phyloP scores from a whole-genome alignment of 2,329 filamentous ascomycete genomes.

The Aureobasidium vineae region DNA sequence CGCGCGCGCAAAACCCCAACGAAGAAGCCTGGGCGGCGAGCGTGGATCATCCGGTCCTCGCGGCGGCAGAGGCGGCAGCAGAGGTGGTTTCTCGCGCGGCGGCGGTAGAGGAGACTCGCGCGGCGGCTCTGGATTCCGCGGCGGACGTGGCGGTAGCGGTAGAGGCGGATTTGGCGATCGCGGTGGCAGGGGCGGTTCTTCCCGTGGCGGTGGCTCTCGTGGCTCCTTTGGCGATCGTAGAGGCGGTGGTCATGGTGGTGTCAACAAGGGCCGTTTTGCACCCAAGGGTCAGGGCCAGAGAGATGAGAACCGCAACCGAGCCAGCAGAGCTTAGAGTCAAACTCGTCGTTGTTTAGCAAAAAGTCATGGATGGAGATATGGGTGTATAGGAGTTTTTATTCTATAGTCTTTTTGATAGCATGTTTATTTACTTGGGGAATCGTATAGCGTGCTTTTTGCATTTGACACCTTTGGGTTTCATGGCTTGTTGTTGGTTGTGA shows the following conservation, averaged over 20 bases:
- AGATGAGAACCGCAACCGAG: conserved; percentile 12
- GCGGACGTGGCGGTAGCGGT: conserved; percentile 2
- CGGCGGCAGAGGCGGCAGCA: conserved; percentile 10
- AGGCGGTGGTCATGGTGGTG: conserved; percentile 17
- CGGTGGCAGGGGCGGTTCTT: neutral
- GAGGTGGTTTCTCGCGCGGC: neutral
- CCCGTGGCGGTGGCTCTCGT: neutral
- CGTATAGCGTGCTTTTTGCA: neutral
- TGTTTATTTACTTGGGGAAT: neutral
- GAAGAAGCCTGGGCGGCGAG: conserved; percentile 41
- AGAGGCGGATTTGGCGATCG: neutral
- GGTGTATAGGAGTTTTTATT: neutral
- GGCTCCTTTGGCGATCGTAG: conserved; percentile 8
- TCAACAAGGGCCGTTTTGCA: conserved; percentile 10
- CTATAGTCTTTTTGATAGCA: neutral
- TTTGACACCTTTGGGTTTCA: neutral
- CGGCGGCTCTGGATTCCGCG: conserved; percentile 17
- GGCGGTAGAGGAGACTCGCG: neutral
- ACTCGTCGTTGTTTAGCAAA: neutral
- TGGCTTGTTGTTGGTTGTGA: too few species aligned
- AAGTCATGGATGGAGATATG: neutral
- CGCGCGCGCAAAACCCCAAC: conserved; percentile 38
- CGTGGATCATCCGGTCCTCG: conserved; percentile 29
- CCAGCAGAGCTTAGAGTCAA: conserved; percentile 1
- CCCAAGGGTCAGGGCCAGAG: conserved; percentile 10